phyloP scores from a whole-genome alignment of 441 rosid genomes.

The Croton setiger region DNA sequence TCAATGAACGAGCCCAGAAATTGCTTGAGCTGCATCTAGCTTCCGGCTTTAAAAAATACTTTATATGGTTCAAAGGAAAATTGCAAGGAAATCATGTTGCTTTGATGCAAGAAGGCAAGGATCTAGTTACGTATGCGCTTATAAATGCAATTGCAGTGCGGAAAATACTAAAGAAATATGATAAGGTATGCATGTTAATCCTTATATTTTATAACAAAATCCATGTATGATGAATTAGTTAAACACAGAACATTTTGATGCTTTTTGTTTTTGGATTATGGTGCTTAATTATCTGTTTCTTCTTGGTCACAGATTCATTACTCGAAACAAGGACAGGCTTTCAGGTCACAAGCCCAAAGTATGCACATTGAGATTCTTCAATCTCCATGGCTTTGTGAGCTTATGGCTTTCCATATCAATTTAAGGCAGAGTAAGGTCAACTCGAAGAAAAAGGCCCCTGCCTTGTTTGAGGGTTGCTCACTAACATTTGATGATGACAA shows the following conservation, averaged over 20 bases:
- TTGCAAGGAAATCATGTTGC: constrained; percentile 41
- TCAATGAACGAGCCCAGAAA: constrained; percentile 72
- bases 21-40: constrained; percentile 81
- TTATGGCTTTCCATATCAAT: constrained; percentile 87
- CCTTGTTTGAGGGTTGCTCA: constrained; percentile 65
- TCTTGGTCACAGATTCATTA: constrained; percentile 54
- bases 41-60: constrained; percentile 64
- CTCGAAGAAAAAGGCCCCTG: constrained; percentile 37
- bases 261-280: background rate
- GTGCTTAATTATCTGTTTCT: background rate
- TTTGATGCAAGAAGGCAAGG: constrained; percentile 73
- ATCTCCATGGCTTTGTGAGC: constrained; percentile 94
- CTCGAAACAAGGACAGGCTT: constrained; percentile 90
- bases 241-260: background rate
- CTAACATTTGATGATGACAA: constrained; percentile 56
- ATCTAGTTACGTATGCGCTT: constrained; percentile 73
- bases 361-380: constrained; percentile 88
- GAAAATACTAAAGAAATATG: constrained; percentile 92
- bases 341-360: constrained; percentile 76
- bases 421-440: constrained; percentile 50
- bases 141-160: constrained; percentile 76
- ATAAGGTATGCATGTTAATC: constrained; percentile 60
- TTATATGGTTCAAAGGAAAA: constrained; percentile 65
- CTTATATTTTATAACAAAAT: background rate
- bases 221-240: background rate